phyloP scores from a whole-genome alignment of 169 alveolate genomes.

The Cryptosporidium muris region DNA sequence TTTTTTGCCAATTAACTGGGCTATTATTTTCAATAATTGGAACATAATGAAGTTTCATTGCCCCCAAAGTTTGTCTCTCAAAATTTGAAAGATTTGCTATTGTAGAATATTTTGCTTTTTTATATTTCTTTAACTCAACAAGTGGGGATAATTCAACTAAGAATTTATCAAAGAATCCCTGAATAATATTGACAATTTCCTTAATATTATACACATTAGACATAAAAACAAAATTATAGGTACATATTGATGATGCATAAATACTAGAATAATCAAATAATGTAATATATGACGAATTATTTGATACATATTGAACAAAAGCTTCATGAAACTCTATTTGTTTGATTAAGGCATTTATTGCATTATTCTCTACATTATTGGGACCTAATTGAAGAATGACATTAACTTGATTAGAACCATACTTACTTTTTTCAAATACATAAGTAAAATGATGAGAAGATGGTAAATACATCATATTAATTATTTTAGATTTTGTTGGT shows the following conservation, averaged over 20 bases:
- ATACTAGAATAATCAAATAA: constrained; percentile 4
- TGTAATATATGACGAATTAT: constrained; percentile 15
- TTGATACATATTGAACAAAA: background rate
- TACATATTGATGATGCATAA: no score
- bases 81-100: constrained; percentile 19
- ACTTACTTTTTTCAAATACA: background rate
- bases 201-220: constrained; percentile 22
- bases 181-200: constrained; percentile 11
- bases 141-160: constrained; percentile 23
- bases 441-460: background rate
- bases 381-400: constrained; percentile 15
- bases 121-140: constrained; percentile 11
- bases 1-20: constrained; percentile 31
- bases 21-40: constrained; percentile 35
- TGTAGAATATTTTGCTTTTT: constrained; percentile 11
- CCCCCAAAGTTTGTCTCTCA: constrained; percentile 3
- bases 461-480: background rate
- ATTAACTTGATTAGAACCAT: background rate
- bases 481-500: background rate
- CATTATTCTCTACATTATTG: no score
- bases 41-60: constrained; percentile 15
- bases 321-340: background rate
- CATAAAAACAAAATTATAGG: no score
- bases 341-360: no score
- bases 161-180: constrained; percentile 35